Evolutionary conservation across 208 protist genomes (phyloP), one percentile per base, ranked within the genome.

Genomic region (Histomonas meleagridis): DNA sequence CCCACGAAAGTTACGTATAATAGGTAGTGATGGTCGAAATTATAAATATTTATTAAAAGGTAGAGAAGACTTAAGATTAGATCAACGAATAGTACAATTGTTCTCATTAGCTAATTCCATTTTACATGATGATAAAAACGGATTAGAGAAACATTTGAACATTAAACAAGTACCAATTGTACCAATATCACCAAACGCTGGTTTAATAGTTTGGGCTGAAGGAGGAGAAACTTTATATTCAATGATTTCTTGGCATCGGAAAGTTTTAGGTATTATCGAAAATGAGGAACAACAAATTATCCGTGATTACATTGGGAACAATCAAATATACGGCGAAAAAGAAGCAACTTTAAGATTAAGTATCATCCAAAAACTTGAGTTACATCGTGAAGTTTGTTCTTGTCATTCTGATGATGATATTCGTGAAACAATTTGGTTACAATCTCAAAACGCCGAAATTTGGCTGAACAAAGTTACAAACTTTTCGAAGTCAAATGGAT

Each of bases 11-110:
- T 23, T 91, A 23, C 28, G 53, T 28, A 69, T 91, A 23, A 3
- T 91, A 3, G 86, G 86, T 5, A 65, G 55, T 46, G 40, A 91
- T 48, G 86, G 86, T 16, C 16, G 46, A 43, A 46, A 5, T 16
- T 91, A 69, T 32, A 60, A 91, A 69, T 91, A 91, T 69, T 53
- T 91, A 2, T 60, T 91, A 18, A 91, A 91, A 91, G 49, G 53
- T 23, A 40, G 86, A 91, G 86, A 91, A 49, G 86, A 91, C n/a
- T 53, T 91, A 16, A 49, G 55, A 48, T 28, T 91, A 23, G 86
- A 91, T 70, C 53, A 91, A 69, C 86, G 53, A 49, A 38, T 91
- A 48, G 69, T 91, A 53, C 86, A 91, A 48, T 69, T 91, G 3
- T 91, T 91, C 76, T 86, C 76, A 12, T 38, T 86, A 26, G 32